Evolutionary conservation across 164 flowering plant species (phyloP).

Genomic region (Cinnamomum micranthum): DNA sequence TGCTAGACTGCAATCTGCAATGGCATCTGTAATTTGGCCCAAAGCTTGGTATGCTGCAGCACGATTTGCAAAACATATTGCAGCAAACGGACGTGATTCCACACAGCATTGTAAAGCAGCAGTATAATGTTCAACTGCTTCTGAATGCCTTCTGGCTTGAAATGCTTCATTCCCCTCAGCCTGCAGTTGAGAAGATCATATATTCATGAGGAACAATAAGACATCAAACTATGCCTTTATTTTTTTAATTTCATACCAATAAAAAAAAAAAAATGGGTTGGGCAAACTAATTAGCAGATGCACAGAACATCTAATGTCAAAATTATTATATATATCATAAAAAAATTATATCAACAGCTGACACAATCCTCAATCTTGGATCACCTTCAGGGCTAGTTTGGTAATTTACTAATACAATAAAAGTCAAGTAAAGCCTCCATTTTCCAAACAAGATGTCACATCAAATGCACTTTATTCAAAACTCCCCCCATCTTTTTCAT

Average conservation of each 20-base stretch:
- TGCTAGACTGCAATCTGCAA: constrained; percentile 93
- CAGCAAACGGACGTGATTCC: constrained; percentile 87
- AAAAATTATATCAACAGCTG: neutral
- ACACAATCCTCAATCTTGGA: neutral
- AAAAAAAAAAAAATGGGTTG: neutral
- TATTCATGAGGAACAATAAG: neutral
- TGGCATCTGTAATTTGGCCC: constrained; percentile 85
- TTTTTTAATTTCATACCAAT: too few species aligned
- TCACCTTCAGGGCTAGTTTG: neutral
- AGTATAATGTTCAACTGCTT: constrained; percentile 88
- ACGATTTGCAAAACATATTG: constrained; percentile 92
- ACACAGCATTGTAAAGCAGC: constrained; percentile 68
- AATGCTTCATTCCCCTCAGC: constrained; percentile 87
- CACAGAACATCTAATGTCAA: neutral
- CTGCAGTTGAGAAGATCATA: constrained; percentile 30
- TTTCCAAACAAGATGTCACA: too few species aligned
- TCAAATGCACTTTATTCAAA: too few species aligned
- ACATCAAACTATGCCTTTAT: neutral
- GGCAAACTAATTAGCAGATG: neutral
- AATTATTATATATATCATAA: too few species aligned
- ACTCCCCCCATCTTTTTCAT: too few species aligned
- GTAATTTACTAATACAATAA: too few species aligned
- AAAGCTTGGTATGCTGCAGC: constrained; percentile 94
- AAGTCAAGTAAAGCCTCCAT: too few species aligned
- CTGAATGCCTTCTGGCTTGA: constrained; percentile 55